Evolutionary conservation across 495 filamentous ascomycete species (phyloP).

Genomic region (Xylaria nigripes): DNA sequence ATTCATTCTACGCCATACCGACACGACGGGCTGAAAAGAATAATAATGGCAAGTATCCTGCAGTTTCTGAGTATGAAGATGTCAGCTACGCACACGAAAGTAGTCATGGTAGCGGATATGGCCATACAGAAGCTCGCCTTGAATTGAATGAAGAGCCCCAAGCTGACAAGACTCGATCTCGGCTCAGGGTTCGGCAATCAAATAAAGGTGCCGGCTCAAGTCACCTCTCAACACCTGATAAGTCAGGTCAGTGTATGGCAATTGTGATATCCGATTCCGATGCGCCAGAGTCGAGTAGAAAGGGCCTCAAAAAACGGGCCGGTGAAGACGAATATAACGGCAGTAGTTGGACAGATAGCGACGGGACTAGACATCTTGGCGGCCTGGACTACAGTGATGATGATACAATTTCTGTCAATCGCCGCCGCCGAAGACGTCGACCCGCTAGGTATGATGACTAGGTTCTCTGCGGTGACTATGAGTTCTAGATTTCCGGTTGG

Average conservation of each 20-base stretch:
- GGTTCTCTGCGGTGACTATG: background rate
- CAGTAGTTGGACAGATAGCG: constrained; percentile 19
- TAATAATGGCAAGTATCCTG: constrained; percentile 15
- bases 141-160: constrained; percentile 16
- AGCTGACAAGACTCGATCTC: constrained; percentile 15
- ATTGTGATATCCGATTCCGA: constrained; percentile 22
- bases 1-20: constrained; percentile 5
- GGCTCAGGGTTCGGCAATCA: constrained; percentile 12
- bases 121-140: constrained; percentile 22
- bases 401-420: constrained; percentile 14
- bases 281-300: constrained; percentile 7
- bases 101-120: constrained; percentile 11
- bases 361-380: constrained; percentile 16
- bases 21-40: constrained; percentile 21
- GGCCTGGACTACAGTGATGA: constrained; percentile 15
- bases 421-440: constrained; percentile 15
- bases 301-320: constrained; percentile 9
- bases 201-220: constrained; percentile 16
- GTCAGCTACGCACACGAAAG: background rate
- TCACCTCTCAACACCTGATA: constrained; percentile 18
- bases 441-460: constrained; percentile 24
- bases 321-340: constrained; percentile 24
- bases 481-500: too few species aligned
- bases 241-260: constrained; percentile 10
- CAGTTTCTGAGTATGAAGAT: background rate